Evolutionary conservation across 495 filamentous ascomycete species (phyloP).

Genomic region (Amniculicola lignicola): DNA sequence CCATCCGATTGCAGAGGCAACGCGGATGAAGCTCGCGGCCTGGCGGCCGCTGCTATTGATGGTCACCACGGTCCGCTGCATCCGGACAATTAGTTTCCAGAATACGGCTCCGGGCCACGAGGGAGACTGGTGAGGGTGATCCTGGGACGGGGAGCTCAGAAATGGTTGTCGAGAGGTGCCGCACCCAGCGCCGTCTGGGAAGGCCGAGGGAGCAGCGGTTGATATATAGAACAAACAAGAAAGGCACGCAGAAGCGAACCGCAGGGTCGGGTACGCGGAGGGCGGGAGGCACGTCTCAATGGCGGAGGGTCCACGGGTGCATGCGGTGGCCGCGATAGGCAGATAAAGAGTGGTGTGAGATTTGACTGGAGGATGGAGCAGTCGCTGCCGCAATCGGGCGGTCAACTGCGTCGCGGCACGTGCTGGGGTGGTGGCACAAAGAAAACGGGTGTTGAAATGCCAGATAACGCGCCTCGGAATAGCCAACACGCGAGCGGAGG

Average conservation of each 20-base stretch:
- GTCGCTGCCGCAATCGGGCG: conserved; percentile 27
- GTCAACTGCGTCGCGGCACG: conserved; percentile 3
- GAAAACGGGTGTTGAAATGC: not conserved
- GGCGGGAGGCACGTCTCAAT: not conserved
- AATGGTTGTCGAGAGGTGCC: no score
- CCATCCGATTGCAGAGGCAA: conserved; percentile 88
- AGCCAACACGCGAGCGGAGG: conserved; percentile 5
- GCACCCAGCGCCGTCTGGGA: conserved; percentile 11
- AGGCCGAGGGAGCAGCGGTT: conserved; percentile 2
- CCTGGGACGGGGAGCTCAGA: not conserved
- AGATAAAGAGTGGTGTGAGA: conserved; percentile 28
- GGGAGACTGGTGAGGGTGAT: not conserved
- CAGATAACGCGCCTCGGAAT: not conserved
- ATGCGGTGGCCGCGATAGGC: conserved; percentile 16
- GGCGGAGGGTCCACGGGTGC: not conserved
- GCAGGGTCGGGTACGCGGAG: no score
- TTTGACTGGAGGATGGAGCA: conserved; percentile 1
- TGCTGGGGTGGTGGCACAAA: conserved; percentile 26
- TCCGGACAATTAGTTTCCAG: conserved; percentile 6
- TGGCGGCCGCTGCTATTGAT: conserved; percentile 92
- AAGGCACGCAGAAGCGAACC: no score
- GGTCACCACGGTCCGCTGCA: conserved; percentile 71
- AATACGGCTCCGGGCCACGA: not conserved
- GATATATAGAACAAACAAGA: conserved; percentile 9
- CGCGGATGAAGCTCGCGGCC: conserved; percentile 87